Conservation (phyloP, 805 yeast genomes). For the Saccharomycopsis lassenensis region DNA sequence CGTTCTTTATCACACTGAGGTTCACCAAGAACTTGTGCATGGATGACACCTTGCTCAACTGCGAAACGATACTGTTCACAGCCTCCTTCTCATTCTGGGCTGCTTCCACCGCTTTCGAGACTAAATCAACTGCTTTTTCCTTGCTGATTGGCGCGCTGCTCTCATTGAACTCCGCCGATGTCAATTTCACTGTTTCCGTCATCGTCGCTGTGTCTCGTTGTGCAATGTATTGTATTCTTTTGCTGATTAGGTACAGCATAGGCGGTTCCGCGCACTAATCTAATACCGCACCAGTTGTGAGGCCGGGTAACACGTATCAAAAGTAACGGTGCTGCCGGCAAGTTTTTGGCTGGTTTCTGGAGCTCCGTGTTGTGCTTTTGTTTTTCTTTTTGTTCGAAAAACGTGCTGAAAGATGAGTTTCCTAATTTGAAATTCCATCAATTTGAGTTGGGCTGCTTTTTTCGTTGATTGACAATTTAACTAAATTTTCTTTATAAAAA, state of each 20-base stretch:
- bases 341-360: too few relatives aligned
- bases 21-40: slow-evolving; percentile 46
- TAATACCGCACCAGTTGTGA: too few relatives aligned
- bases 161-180: neutral
- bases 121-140: neutral
- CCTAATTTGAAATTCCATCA: too few relatives aligned
- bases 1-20: slow-evolving; percentile 24
- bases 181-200: neutral
- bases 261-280: too few relatives aligned
- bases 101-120: slow-evolving; percentile 2
- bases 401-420: slow-evolving; percentile 9
- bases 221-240: too few relatives aligned
- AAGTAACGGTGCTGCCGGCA: too few relatives aligned
- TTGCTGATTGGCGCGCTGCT: neutral
- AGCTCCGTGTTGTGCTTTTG: neutral
- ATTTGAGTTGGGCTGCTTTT: too few relatives aligned
- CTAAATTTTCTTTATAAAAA: too few relatives aligned
- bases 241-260: too few relatives aligned
- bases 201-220: too few relatives aligned
- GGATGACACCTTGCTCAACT: slow-evolving; percentile 35
- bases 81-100: neutral
- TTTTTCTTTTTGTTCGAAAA: slow-evolving; percentile 1
- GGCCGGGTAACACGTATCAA: too few relatives aligned
- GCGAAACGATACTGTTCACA: neutral
- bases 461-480: neutral